phyloP scores from a whole-genome alignment of 2,329 filamentous ascomycete genomes.

The Fusarium continuum region DNA sequence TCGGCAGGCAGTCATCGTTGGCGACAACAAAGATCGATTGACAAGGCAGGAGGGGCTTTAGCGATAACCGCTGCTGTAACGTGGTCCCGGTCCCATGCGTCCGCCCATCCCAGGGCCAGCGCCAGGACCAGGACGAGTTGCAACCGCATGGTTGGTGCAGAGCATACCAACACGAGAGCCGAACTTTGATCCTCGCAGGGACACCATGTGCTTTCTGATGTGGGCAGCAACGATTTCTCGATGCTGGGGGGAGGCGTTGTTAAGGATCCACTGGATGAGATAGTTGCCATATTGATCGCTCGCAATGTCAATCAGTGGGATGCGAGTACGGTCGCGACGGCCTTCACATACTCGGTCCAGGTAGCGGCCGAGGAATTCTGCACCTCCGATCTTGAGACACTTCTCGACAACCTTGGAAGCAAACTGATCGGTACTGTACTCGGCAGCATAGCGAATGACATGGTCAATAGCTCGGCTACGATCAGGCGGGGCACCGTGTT shows the following conservation, averaged over 20 bases:
- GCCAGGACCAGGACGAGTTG: constrained; percentile 88
- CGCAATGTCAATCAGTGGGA: constrained; percentile 96
- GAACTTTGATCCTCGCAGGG: constrained; percentile 96
- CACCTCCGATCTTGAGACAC: constrained; percentile 94
- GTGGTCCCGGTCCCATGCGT: constrained; percentile 66
- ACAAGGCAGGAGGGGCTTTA: constrained; percentile 43
- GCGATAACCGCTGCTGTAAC: constrained; percentile 68
- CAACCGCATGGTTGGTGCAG: constrained; percentile 91
- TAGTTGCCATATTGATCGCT: constrained; percentile 99
- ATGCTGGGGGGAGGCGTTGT: constrained; percentile 85
- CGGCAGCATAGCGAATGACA: constrained; percentile 89
- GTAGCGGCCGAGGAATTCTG: constrained; percentile 91
- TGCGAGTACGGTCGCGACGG: constrained; percentile 88
- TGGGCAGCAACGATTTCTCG: constrained; percentile 92
- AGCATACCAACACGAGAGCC: constrained; percentile 98
- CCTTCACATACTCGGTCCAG: constrained; percentile 94
- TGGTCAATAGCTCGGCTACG: constrained; percentile 94
- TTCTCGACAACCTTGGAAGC: constrained; percentile 99
- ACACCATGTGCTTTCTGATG: constrained; percentile 99
- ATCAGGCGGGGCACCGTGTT: constrained; percentile 91
- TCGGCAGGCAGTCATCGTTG: constrained; percentile 1
- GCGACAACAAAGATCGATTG: not conserved
- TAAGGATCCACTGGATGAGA: constrained; percentile 95
- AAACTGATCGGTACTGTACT: constrained; percentile 99
- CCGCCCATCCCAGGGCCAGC: constrained; percentile 70